These are phyloP conservation scores for Brassica incana DNA, from an alignment of 345 rosid species.

Conservation along the genomic window DNA sequence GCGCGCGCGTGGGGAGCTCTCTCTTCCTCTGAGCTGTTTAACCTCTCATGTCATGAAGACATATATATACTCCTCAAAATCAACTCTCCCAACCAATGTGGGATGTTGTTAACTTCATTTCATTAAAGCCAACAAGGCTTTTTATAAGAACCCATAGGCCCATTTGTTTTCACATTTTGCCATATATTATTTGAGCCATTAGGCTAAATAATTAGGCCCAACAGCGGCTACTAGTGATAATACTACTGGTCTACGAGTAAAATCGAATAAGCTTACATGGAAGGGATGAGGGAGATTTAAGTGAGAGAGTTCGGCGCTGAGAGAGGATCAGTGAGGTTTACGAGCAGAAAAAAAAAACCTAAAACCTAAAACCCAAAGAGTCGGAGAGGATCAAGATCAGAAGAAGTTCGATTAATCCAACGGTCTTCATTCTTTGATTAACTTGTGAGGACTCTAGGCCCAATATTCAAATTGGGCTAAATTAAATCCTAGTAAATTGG, in stretches of 20 bases:
- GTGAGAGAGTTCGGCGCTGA: not conserved
- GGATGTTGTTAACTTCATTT: too few relatives aligned
- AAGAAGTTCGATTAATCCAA: not conserved
- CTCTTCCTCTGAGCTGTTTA: too few relatives aligned
- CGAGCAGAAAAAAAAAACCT: not conserved
- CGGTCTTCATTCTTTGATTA: not conserved
- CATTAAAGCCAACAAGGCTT: too few relatives aligned
- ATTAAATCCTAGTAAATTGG: not conserved
- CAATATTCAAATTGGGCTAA: not conserved
- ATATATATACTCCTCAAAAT: too few relatives aligned
- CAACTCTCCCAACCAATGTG: too few relatives aligned
- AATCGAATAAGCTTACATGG: conserved; percentile 1
- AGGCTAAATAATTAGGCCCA: too few relatives aligned
- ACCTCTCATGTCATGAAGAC: too few relatives aligned
- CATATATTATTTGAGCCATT: too few relatives aligned
- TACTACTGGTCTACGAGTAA: not conserved
- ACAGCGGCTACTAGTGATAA: not conserved
- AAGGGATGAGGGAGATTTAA: not conserved
- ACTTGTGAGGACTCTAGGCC: conserved; percentile 24
- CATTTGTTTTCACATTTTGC: too few relatives aligned
- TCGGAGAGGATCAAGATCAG: not conserved
- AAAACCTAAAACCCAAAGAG: not conserved
- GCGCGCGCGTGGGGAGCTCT: too few relatives aligned
- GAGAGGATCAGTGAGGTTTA: not conserved
- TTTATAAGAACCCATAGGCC: too few relatives aligned